phyloP scores from a whole-genome alignment of 257 asterid genomes.

The Lycium barbarum region DNA sequence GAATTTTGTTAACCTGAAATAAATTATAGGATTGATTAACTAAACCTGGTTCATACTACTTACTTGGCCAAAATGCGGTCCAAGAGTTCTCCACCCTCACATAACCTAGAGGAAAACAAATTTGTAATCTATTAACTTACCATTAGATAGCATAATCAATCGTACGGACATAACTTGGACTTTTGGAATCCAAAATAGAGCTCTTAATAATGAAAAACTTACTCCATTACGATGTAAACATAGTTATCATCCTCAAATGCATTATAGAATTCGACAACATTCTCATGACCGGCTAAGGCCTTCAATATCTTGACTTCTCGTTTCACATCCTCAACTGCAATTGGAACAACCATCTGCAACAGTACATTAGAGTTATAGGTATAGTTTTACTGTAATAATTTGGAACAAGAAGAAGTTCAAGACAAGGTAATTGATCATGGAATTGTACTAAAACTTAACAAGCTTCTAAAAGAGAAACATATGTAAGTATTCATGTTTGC shows the following conservation, averaged over 20 bases:
- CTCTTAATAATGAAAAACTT: constrained; percentile 37
- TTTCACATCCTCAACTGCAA: constrained; percentile 89
- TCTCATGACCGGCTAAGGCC: constrained; percentile 85
- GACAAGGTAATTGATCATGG: background rate
- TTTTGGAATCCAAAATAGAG: background rate
- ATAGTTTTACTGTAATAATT: background rate
- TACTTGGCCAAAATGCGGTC: constrained; percentile 88
- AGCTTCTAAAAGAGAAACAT: background rate
- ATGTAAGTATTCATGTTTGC: background rate
- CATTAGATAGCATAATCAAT: background rate
- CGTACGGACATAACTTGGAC: background rate
- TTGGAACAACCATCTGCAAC: constrained; percentile 79
- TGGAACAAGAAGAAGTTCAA: background rate
- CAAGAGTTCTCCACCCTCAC: constrained; percentile 89
- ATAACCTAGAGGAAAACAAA: constrained; percentile 52
- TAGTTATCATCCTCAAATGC: constrained; percentile 78
- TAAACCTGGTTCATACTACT: constrained; percentile 30
- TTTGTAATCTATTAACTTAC: background rate
- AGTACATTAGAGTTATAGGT: constrained; percentile 13
- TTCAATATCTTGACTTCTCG: constrained; percentile 87
- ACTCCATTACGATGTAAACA: constrained; percentile 92
- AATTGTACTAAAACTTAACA: constrained; percentile 6
- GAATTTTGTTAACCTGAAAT: constrained; percentile 19
- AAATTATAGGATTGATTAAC: constrained; percentile 22
- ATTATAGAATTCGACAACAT: constrained; percentile 77